Evolutionary conservation across 2,329 filamentous ascomycete species (phyloP), one percentile per base, ranked within the genome.

Genomic region (Diaporthe vexans): DNA sequence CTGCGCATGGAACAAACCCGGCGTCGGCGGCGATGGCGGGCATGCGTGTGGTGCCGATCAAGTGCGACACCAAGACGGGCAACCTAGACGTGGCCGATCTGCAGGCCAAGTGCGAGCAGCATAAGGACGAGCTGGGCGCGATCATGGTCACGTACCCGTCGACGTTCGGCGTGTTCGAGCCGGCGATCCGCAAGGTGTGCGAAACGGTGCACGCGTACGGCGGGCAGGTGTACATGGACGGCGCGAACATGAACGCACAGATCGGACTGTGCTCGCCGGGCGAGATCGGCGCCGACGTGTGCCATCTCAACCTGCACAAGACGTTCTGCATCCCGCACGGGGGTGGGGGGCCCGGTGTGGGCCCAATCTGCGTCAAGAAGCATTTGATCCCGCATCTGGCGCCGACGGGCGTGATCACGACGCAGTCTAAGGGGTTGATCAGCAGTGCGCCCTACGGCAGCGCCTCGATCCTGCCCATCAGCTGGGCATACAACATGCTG

Each of bases 271-370:
- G 95, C 86, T 97, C 95, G 0, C 96, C 96, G 1, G 96, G 96
- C 52, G 95, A 97, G 83, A 97, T 98, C 78, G 96, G 96, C 26
- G 96, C 96, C 40, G 96, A 98, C 82, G 95, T 98, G 52, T 98
- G 96, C 89, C 96, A 98, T 86, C 88, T 98, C 75, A 98, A 98
- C 85, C 89, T 98, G 56, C 96, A 98, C 91, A 98, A 98, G 90
- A 98, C 96, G 4, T 98, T 98, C 88, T 98, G 96, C 83, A 98
- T 98, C 80, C 96, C 96, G 61, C 96, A 98, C 84, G 96, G 96
- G 72, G 96, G 96, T 77, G 96, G 96, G 77, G 96, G 96, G 21
- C 96, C 96, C 13, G 96, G 96, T 79, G 94, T 98, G 51, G 96
- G 96, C 2, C 96, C 96, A 71, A 97, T 98, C 78, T 95, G 95